Evolutionary conservation across 2,329 filamentous ascomycete genomes (phyloP).

Genomic region (Hirsutella rhossiliensis): DNA sequence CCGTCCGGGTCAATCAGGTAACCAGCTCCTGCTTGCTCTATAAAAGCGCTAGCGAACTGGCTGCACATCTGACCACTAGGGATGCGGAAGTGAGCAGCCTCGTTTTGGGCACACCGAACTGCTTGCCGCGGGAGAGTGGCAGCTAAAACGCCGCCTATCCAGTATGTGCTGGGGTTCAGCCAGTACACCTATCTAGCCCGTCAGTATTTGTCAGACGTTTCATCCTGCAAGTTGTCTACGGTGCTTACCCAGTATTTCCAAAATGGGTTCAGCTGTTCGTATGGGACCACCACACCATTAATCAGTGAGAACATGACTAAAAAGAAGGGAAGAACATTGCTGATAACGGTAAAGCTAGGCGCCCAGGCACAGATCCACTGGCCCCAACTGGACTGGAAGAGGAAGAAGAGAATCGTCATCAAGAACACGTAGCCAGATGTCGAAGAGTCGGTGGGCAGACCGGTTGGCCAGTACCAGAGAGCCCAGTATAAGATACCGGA

Average conservation of each 20-base stretch:
- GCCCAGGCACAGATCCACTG: slow-evolving; percentile 56
- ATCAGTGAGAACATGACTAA: slow-evolving; percentile 60
- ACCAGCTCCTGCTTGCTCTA: slow-evolving; percentile 44
- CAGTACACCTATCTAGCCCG: background rate
- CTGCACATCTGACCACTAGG: slow-evolving; percentile 49
- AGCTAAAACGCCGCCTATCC: slow-evolving; percentile 45
- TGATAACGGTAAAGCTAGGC: slow-evolving; percentile 55
- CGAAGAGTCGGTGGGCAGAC: slow-evolving; percentile 35
- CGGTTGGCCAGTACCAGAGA: slow-evolving; percentile 45
- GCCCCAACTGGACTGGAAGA: slow-evolving; percentile 53
- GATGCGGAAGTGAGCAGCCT: slow-evolving; percentile 47
- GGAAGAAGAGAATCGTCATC: slow-evolving; percentile 52
- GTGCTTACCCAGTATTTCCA: slow-evolving; percentile 55
- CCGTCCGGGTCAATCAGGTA: slow-evolving; percentile 42
- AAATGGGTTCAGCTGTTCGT: slow-evolving; percentile 43
- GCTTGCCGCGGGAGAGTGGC: slow-evolving; percentile 41
- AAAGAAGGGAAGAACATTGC: slow-evolving; percentile 54
- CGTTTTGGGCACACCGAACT: slow-evolving; percentile 40
- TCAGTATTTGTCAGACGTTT: slow-evolving; percentile 22
- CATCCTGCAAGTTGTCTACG: slow-evolving; percentile 51
- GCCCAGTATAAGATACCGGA: slow-evolving; percentile 38
- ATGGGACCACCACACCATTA: slow-evolving; percentile 59
- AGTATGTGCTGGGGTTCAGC: background rate
- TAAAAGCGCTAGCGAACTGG: slow-evolving; percentile 43
- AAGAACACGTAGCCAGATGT: slow-evolving; percentile 51